These are phyloP conservation scores for Penicillium robsamsonii DNA, from an alignment of 495 filamentous ascomycete species.

Conservation along the genomic window DNA sequence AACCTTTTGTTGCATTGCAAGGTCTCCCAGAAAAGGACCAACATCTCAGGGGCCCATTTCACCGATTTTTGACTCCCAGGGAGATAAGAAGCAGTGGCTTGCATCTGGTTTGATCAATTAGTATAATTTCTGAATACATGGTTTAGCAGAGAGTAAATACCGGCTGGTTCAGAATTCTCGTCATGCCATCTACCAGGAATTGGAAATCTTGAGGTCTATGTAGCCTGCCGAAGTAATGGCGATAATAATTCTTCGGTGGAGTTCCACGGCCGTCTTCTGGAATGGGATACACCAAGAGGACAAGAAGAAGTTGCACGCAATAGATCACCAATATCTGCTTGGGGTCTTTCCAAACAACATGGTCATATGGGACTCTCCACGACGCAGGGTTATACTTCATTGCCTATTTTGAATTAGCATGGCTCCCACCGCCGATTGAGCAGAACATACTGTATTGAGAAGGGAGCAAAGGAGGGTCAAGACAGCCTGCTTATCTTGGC, in stretches of 20 bases:
- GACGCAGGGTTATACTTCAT: slow-evolving; percentile 95
- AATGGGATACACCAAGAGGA: slow-evolving; percentile 84
- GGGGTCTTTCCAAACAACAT: slow-evolving; percentile 90
- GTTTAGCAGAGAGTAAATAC: slow-evolving; percentile 32
- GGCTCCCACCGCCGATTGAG: neutral
- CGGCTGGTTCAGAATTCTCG: slow-evolving; percentile 86
- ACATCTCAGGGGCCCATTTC: slow-evolving; percentile 92
- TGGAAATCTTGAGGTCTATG: slow-evolving; percentile 97
- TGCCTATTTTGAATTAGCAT: slow-evolving; percentile 52
- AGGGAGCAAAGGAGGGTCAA: slow-evolving; percentile 87
- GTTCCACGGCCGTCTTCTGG: slow-evolving; percentile 65
- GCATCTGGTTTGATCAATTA: slow-evolving; percentile 52
- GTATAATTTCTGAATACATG: neutral
- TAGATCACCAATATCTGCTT: slow-evolving; percentile 90
- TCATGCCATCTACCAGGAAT: slow-evolving; percentile 96
- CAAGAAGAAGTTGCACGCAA: slow-evolving; percentile 85
- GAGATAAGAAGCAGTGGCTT: slow-evolving; percentile 82
- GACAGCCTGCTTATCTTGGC: slow-evolving; percentile 86
- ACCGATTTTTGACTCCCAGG: slow-evolving; percentile 78
- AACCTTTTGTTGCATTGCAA: slow-evolving; percentile 98
- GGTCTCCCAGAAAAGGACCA: slow-evolving; percentile 97
- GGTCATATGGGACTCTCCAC: slow-evolving; percentile 94
- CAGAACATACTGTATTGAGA: slow-evolving; percentile 79
- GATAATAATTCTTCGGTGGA: slow-evolving; percentile 83
- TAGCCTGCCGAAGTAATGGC: slow-evolving; percentile 85